phyloP scores from a whole-genome alignment of 2,329 filamentous ascomycete genomes.

The Phialocephala subalpina region DNA sequence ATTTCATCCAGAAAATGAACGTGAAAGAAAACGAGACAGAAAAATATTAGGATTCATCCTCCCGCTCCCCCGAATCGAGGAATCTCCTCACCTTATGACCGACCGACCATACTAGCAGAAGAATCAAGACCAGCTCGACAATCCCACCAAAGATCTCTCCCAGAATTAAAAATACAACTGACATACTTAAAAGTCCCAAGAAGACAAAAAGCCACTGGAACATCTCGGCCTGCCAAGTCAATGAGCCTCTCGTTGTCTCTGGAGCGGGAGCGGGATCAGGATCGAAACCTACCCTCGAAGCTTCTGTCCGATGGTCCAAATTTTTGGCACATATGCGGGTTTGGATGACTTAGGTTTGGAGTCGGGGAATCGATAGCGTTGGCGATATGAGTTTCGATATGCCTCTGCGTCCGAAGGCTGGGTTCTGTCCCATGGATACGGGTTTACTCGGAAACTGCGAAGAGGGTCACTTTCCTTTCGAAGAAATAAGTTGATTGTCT shows the following conservation, averaged over 20 bases:
- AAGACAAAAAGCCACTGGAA: constrained; percentile 2
- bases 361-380: neutral
- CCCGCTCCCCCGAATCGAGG: neutral
- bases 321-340: neutral
- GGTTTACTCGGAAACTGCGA: neutral
- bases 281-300: neutral
- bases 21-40: neutral
- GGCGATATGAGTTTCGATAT: neutral
- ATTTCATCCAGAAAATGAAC: too few species aligned
- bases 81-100: neutral
- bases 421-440: neutral
- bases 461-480: neutral
- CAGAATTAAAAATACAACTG: neutral
- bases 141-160: neutral
- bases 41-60: neutral
- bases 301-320: neutral
- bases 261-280: neutral
- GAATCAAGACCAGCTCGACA: neutral
- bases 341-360: neutral
- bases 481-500: neutral
- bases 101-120: neutral
- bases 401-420: neutral
- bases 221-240: neutral
- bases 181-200: neutral
- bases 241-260: neutral